Evolutionary conservation across 495 filamentous ascomycete genomes (phyloP).

Genomic region (Penicillium mononematosum): DNA sequence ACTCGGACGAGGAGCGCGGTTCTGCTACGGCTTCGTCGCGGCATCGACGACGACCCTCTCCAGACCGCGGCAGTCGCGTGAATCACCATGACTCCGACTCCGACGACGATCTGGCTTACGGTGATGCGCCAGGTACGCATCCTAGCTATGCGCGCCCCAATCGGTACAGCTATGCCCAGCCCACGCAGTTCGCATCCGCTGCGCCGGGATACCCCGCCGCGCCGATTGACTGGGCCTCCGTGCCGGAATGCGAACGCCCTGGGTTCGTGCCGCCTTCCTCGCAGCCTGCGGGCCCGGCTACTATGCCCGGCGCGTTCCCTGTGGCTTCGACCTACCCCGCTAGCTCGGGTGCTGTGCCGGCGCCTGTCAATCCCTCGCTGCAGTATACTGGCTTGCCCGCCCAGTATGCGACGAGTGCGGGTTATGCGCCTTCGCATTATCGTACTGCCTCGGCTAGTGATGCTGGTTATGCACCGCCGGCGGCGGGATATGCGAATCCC

Average conservation of each 20-base stretch:
- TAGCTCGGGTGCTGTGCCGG: conserved; percentile 21
- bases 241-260: conserved; percentile 43
- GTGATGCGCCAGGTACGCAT: conserved; percentile 35
- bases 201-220: conserved; percentile 2
- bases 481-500: conserved; percentile 34
- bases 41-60: conserved; percentile 26
- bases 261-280: conserved; percentile 43
- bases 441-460: conserved; percentile 29
- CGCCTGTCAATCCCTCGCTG: conserved; percentile 23
- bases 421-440: conserved; percentile 29
- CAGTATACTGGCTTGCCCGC: conserved; percentile 29
- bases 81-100: conserved; percentile 38
- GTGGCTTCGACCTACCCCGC: conserved; percentile 22
- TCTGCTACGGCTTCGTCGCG: conserved; percentile 14
- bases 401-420: conserved; percentile 21
- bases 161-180: conserved; percentile 50
- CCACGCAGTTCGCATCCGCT: conserved; percentile 26
- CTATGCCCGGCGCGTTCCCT: conserved; percentile 46
- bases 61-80: conserved; percentile 31
- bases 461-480: conserved; percentile 16
- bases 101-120: conserved; percentile 44
- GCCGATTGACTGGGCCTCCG: conserved; percentile 33
- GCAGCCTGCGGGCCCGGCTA: conserved; percentile 24
- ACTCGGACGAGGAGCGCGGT: conserved; percentile 35
- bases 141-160: conserved; percentile 51